These are phyloP conservation scores for Diaporthe batatas DNA, from an alignment of 2,329 filamentous ascomycete species.

Conservation along the genomic window DNA sequence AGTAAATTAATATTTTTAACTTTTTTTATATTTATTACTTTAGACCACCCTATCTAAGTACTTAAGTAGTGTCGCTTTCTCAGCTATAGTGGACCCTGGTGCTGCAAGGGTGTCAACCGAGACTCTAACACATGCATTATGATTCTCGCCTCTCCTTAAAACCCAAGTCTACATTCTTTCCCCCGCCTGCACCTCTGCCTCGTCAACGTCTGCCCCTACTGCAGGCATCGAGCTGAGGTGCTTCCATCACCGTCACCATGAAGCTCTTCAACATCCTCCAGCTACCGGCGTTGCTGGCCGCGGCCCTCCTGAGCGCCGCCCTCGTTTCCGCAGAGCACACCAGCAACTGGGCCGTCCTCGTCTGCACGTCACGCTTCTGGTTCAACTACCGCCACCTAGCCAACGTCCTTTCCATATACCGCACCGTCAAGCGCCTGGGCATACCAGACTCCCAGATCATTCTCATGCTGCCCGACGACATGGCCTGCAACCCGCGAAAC, in stretches of 20 bases:
- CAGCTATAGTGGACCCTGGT: neutral
- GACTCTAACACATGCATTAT: slow-evolving; percentile 3
- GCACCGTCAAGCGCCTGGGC: slow-evolving; percentile 96
- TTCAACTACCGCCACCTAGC: slow-evolving; percentile 99
- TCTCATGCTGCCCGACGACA: slow-evolving; percentile 99
- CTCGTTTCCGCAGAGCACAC: slow-evolving; percentile 81
- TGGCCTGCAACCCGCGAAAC: slow-evolving; percentile 99
- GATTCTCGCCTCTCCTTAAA: neutral
- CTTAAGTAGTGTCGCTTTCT: neutral
- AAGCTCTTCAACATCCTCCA: slow-evolving; percentile 61
- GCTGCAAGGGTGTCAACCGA: neutral
- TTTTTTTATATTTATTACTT: too few species aligned
- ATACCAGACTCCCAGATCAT: slow-evolving; percentile 99
- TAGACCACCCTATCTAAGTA: too few species aligned
- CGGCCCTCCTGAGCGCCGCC: slow-evolving; percentile 60
- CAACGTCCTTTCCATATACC: slow-evolving; percentile 97
- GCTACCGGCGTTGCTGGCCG: slow-evolving; percentile 62
- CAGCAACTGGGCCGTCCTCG: slow-evolving; percentile 99
- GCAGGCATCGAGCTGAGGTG: slow-evolving; percentile 6
- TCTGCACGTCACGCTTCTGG: slow-evolving; percentile 98
- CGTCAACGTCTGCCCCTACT: neutral
- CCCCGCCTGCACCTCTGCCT: neutral
- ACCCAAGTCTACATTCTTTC: neutral
- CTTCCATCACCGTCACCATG: slow-evolving; percentile 55
- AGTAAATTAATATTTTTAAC: too few species aligned